Evolutionary conservation across 1,139 yeast species (phyloP).

Genomic region (Meyerozyma athensensis): DNA sequence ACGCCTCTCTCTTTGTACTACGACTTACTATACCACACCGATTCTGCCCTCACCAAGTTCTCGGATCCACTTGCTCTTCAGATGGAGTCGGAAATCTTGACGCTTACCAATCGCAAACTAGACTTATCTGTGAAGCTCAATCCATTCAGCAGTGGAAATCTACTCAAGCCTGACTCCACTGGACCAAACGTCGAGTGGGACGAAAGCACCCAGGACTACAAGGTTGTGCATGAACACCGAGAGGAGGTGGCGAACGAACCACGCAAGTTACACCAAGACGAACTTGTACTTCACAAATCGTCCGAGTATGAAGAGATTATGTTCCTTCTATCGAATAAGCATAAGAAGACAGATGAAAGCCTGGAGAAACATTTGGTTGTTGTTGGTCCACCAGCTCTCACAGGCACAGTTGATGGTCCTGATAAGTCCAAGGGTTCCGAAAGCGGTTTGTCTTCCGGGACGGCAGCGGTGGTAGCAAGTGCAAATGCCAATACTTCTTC

Average conservation of each 20-base stretch:
- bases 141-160: slow-evolving; percentile 50
- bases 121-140: slow-evolving; percentile 70
- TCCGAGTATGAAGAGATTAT: slow-evolving; percentile 89
- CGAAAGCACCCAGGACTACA: slow-evolving; percentile 26
- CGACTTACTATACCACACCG: slow-evolving; percentile 81
- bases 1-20: slow-evolving; percentile 79
- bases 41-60: slow-evolving; percentile 66
- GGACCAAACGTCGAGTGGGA: slow-evolving; percentile 43
- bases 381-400: slow-evolving; percentile 30
- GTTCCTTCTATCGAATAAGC: slow-evolving; percentile 46
- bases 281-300: slow-evolving; percentile 57
- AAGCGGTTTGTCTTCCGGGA: slow-evolving; percentile 9
- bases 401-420: slow-evolving; percentile 12
- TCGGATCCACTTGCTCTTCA: slow-evolving; percentile 72
- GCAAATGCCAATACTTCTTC: slow-evolving; percentile 12
- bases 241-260: slow-evolving; percentile 39
- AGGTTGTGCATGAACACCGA: slow-evolving; percentile 42
- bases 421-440: slow-evolving; percentile 2
- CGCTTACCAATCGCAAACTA: slow-evolving; percentile 71
- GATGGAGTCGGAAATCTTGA: slow-evolving; percentile 80
- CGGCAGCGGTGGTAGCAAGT: slow-evolving; percentile 15
- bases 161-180: slow-evolving; percentile 42
- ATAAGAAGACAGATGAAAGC: slow-evolving; percentile 34
- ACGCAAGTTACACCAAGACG: slow-evolving; percentile 44
- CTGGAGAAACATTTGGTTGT: slow-evolving; percentile 38